phyloP scores from a whole-genome alignment of 139 green algal species.

The Chlorella sp. region DNA sequence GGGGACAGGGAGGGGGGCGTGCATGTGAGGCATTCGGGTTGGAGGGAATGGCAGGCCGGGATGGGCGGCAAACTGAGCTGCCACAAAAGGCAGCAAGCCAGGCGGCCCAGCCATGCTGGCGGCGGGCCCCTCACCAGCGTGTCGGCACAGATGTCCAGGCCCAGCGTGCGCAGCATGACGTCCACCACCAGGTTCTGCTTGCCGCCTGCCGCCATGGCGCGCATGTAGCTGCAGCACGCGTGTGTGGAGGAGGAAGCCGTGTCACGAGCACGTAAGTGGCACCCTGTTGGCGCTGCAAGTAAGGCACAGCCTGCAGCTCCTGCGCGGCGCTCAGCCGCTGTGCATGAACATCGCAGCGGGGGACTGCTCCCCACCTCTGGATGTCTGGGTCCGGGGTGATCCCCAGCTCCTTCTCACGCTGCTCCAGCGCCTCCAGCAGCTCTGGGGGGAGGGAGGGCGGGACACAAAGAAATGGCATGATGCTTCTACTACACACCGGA shows the following conservation, averaged over 20 bases:
- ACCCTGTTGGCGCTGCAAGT: too few relatives aligned
- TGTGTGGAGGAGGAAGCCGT: neutral
- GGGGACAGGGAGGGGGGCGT: neutral
- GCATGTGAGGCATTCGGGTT: too few relatives aligned
- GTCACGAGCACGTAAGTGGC: too few relatives aligned
- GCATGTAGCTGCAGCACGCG: constrained; percentile 1
- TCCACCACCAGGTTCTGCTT: constrained; percentile 13
- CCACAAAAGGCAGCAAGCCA: neutral
- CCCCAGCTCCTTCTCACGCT: constrained; percentile 44
- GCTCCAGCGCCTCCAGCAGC: constrained; percentile 38
- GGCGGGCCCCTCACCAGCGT: constrained; percentile 7
- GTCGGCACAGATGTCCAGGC: constrained; percentile 36
- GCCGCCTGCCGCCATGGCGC: neutral
- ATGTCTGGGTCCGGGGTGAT: constrained; percentile 51
- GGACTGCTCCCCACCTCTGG: constrained; percentile 15
- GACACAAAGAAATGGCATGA: too few relatives aligned
- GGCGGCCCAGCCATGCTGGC: neutral
- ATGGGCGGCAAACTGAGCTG: neutral
- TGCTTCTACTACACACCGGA: too few relatives aligned
- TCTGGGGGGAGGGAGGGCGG: constrained; percentile 47
- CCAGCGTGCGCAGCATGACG: constrained; percentile 36
- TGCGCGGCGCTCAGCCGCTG: too few relatives aligned
- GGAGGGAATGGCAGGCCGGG: neutral
- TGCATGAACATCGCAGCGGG: too few relatives aligned
- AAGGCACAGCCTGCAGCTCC: too few relatives aligned